Percentiles rank a stretch among this genome's conserved stretches.
Conservation (phyloP, 495 filamentous ascomycete species). For the Sordaria brevicollis region DNA sequence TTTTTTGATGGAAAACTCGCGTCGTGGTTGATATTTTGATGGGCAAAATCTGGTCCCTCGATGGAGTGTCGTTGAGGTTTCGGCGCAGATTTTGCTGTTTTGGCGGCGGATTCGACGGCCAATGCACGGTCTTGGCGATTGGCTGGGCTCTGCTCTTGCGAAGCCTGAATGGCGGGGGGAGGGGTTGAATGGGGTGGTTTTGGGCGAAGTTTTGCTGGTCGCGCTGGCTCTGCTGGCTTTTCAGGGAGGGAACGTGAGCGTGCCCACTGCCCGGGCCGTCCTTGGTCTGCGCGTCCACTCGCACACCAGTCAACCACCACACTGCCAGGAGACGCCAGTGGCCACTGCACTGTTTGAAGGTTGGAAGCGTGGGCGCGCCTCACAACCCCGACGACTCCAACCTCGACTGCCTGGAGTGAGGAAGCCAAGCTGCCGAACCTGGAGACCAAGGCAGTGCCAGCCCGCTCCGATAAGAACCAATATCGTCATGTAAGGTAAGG, state of each 20-base stretch:
- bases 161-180: not conserved
- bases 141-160: conserved; percentile 6
- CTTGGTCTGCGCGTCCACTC: not conserved
- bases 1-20: conserved; percentile 44
- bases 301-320: not conserved
- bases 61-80: conserved; percentile 58
- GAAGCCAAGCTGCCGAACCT: not conserved
- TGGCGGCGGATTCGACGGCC: conserved; percentile 18
- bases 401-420: not conserved
- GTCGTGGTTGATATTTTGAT: conserved; percentile 49
- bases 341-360: not conserved
- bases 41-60: conserved; percentile 39
- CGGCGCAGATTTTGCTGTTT: conserved; percentile 38
- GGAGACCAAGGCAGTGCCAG: not conserved
- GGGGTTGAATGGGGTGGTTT: not conserved
- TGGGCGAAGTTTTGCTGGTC: not conserved
- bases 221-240: not conserved
- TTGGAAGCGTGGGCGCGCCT: not conserved
- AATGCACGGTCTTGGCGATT: conserved; percentile 16
- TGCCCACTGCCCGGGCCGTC: not conserved
- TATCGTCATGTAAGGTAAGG: not conserved
- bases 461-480: not conserved
- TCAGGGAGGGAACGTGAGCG: not conserved
- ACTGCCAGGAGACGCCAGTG: too few relatives aligned
- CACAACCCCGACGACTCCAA: not conserved